phyloP scores from a whole-genome alignment of 1,284 basidiomycete genomes.

The Rhodotorula sp. region DNA sequence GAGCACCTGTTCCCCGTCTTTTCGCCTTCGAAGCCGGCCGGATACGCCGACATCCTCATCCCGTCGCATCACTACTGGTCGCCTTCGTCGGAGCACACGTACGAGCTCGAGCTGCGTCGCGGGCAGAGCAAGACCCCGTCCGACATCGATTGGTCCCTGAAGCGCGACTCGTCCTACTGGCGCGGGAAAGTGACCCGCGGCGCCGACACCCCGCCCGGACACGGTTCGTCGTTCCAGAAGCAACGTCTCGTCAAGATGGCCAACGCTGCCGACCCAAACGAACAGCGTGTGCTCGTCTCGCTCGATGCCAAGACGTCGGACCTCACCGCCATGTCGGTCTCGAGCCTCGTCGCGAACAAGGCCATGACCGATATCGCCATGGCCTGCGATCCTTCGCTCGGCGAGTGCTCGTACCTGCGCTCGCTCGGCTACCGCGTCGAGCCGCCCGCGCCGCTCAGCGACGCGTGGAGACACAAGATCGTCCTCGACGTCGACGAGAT shows the following conservation, averaged over 20 bases:
- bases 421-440: conserved; percentile 46
- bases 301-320: conserved; percentile 42
- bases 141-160: conserved; percentile 70
- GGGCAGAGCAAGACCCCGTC: conserved; percentile 42
- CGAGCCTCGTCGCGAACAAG: conserved; percentile 65
- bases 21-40: conserved; percentile 78
- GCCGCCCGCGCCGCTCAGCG: conserved; percentile 68
- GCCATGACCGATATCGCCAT: conserved; percentile 88
- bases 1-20: conserved; percentile 83
- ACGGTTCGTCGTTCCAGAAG: conserved; percentile 77
- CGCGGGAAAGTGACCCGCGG: conserved; percentile 89
- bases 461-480: conserved; percentile 90
- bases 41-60: conserved; percentile 84
- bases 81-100: conserved; percentile 76
- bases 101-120: conserved; percentile 69
- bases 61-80: conserved; percentile 93
- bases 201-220: conserved; percentile 81
- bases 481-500: conserved; percentile 88
- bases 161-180: conserved; percentile 73
- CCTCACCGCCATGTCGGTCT: conserved; percentile 41
- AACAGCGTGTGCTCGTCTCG: conserved; percentile 62
- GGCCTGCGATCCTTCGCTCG: conserved; percentile 56
- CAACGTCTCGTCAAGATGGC: conserved; percentile 62
- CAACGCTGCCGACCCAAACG: conserved; percentile 31
- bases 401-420: conserved; percentile 65